phyloP scores from a whole-genome alignment of 1,284 basidiomycete genomes.

The Cutaneotrichosporon curvatum region DNA sequence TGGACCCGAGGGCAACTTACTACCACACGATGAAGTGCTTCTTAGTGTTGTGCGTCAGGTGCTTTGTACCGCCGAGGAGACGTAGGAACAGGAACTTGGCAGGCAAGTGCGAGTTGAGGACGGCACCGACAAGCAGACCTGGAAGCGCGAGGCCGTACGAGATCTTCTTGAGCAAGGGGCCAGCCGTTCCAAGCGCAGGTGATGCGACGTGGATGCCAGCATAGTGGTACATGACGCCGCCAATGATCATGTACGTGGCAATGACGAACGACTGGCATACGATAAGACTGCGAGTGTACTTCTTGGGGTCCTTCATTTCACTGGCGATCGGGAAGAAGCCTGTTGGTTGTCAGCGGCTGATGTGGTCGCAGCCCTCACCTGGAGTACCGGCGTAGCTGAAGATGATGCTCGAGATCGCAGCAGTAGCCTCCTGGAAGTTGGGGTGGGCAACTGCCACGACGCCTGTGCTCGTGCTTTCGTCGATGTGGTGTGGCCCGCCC shows the following conservation, averaged over 20 bases:
- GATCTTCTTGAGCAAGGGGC: conserved; percentile 36
- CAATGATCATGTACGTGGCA: conserved; percentile 12
- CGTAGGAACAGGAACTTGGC: conserved; percentile 60
- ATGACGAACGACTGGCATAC: conserved; percentile 26
- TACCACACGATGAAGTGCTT: conserved; percentile 54
- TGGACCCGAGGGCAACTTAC: background rate
- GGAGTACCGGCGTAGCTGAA: conserved; percentile 31
- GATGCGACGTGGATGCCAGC: conserved; percentile 8
- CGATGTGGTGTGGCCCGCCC: conserved; percentile 32
- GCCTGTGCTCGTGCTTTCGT: no score
- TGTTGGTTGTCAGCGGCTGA: no score
- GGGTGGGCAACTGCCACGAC: conserved; percentile 21
- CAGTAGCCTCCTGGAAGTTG: conserved; percentile 24
- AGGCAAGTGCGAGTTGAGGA: conserved; percentile 40
- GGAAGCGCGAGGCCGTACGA: conserved; percentile 39
- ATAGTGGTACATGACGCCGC: conserved; percentile 12
- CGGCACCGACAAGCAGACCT: conserved; percentile 29
- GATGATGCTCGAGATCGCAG: conserved; percentile 30
- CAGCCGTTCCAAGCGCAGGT: conserved; percentile 43
- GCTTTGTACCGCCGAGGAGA: conserved; percentile 54
- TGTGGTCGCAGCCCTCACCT: no score
- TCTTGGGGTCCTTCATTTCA: conserved; percentile 35
- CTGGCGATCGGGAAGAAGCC: conserved; percentile 33
- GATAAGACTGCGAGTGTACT: conserved; percentile 26
- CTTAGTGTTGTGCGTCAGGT: conserved; percentile 55